Evolutionary conservation across 805 yeast genomes (phyloP).

Genomic region (Candida saitoana): DNA sequence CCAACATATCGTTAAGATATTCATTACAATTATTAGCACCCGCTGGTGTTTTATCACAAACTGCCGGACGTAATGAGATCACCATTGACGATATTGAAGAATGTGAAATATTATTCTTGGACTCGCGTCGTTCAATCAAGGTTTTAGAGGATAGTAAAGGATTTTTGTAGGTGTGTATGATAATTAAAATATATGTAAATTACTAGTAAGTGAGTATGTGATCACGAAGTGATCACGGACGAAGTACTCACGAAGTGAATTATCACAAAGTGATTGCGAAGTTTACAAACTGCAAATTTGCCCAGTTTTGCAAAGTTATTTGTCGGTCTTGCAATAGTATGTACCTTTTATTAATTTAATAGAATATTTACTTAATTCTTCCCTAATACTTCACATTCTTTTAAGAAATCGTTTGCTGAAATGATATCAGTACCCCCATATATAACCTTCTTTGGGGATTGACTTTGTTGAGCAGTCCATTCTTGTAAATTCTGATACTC

Average conservation of each 20-base stretch:
- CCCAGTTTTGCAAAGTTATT: no score
- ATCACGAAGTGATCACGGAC: no score
- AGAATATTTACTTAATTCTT: constrained; percentile 5
- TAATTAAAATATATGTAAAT: constrained; percentile 6
- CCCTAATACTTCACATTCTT: constrained; percentile 60
- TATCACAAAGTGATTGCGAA: no score
- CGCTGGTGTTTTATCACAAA: constrained; percentile 74
- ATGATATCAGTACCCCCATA: constrained; percentile 84
- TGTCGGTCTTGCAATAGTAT: no score
- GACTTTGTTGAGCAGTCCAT: constrained; percentile 52
- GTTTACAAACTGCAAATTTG: no score
- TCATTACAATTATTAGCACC: constrained; percentile 90
- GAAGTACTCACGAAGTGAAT: no score
- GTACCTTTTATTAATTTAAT: background rate
- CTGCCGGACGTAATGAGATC: constrained; percentile 68
- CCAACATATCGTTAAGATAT: constrained; percentile 79
- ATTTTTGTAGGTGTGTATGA: constrained; percentile 23
- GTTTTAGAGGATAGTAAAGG: constrained; percentile 52
- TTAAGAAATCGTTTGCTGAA: constrained; percentile 65
- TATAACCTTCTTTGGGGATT: constrained; percentile 50
- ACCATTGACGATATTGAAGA: constrained; percentile 73
- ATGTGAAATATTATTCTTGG: constrained; percentile 77
- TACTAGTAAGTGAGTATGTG: background rate
- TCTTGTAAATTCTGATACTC: constrained; percentile 94
- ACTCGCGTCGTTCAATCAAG: constrained; percentile 74